phyloP scores from a whole-genome alignment of 2,329 filamentous ascomycete species.

The Akanthomyces muscarius region DNA sequence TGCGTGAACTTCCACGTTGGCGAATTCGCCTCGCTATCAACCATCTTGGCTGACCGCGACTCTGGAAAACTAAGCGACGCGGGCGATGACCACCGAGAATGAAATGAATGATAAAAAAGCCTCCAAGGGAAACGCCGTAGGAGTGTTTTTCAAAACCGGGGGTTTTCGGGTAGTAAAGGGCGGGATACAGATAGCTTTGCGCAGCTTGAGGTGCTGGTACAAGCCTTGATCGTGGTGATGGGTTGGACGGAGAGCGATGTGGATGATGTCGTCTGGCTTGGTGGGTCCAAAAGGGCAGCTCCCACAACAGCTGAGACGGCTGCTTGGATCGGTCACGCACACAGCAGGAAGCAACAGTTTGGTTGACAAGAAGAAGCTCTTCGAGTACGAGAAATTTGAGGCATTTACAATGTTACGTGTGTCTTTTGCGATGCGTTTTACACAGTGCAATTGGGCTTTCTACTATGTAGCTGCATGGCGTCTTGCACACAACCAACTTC shows the following conservation, averaged over 20 bases:
- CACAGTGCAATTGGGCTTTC: too few species aligned
- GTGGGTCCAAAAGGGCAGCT: conserved; percentile 20
- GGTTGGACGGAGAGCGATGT: conserved; percentile 18
- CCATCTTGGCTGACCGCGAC: conserved; percentile 63
- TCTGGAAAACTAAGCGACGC: conserved; percentile 19
- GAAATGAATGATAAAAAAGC: conserved; percentile 20
- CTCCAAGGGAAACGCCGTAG: conserved; percentile 21
- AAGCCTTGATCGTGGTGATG: conserved; percentile 17
- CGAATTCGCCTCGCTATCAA: conserved; percentile 89
- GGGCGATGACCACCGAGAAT: conserved; percentile 13
- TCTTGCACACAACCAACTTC: too few species aligned
- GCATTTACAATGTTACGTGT: too few species aligned
- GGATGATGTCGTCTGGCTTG: conserved; percentile 19
- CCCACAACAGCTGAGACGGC: conserved; percentile 13
- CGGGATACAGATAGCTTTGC: conserved; percentile 2
- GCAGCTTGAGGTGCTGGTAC: conserved; percentile 16
- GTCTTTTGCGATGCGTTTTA: too few species aligned
- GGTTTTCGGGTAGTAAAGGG: not conserved
- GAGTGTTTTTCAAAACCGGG: not conserved
- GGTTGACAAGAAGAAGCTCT: too few species aligned
- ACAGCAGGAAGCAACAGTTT: not conserved
- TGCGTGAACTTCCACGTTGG: conserved; percentile 99
- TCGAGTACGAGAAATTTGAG: too few species aligned
- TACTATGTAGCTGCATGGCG: too few species aligned
- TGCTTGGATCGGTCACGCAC: not conserved